Conservation (phyloP, 2,329 filamentous ascomycete genomes). For the Beauveria rudraprayagi region DNA sequence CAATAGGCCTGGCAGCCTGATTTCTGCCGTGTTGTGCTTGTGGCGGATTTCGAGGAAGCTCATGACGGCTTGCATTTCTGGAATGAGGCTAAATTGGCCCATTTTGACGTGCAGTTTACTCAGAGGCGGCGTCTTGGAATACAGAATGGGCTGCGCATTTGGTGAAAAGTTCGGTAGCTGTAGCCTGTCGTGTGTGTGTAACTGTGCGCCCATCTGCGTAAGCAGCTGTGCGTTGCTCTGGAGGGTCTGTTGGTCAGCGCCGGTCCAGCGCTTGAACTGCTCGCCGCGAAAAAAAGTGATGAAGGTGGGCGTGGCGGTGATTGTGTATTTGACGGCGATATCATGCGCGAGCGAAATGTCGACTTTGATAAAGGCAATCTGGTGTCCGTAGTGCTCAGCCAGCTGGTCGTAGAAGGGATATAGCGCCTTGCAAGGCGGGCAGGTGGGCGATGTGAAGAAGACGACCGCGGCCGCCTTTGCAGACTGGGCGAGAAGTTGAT, state of each 20-base stretch:
- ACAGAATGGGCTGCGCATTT: constrained; percentile 60
- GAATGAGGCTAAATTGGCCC: constrained; percentile 44
- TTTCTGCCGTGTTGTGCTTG: constrained; percentile 43
- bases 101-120: constrained; percentile 77
- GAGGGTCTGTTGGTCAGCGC: constrained; percentile 61
- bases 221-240: constrained; percentile 65
- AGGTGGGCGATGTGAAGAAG: constrained; percentile 89
- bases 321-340: constrained; percentile 55
- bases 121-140: constrained; percentile 71
- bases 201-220: constrained; percentile 64
- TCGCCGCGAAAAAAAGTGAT: constrained; percentile 72
- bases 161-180: constrained; percentile 62
- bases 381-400: constrained; percentile 61
- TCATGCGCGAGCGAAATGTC: constrained; percentile 63
- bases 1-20: constrained; percentile 62
- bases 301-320: constrained; percentile 80
- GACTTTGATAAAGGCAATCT: constrained; percentile 70
- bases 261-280: constrained; percentile 72
- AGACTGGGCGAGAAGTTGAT: constrained; percentile 43
- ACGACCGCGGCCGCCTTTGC: constrained; percentile 65
- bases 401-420: constrained; percentile 78
- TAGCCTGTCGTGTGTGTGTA: constrained; percentile 67
- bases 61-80: constrained; percentile 55
- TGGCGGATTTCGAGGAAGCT: constrained; percentile 61
- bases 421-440: constrained; percentile 72